Conservation (phyloP, 768 basidiomycete species). For the Austroboletus festivus region DNA sequence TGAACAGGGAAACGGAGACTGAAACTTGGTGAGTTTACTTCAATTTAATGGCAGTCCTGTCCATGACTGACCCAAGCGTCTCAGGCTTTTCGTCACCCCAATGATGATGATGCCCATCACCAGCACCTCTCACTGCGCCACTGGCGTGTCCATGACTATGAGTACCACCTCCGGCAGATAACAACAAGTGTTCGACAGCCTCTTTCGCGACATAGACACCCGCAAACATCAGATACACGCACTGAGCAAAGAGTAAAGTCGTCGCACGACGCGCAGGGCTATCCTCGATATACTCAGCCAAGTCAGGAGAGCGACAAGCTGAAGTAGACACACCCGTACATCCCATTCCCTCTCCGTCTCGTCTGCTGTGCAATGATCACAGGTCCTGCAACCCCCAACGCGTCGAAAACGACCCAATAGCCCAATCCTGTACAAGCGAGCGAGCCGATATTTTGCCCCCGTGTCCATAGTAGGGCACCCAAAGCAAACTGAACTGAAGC, state of each 20-base stretch:
- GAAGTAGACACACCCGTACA: slow-evolving; percentile 62
- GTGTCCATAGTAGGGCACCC: slow-evolving; percentile 81
- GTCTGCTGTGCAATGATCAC: slow-evolving; percentile 37
- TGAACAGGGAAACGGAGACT: slow-evolving; percentile 69
- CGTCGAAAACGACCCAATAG: slow-evolving; percentile 95
- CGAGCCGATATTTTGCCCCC: slow-evolving; percentile 85
- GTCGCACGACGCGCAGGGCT: slow-evolving; percentile 70
- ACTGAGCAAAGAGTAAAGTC: slow-evolving; percentile 80
- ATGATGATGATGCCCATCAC: slow-evolving; percentile 59
- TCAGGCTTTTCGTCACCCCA: slow-evolving; percentile 54
- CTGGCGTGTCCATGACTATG: slow-evolving; percentile 59
- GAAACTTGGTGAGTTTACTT: background rate
- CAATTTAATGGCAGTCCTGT: too few relatives aligned
- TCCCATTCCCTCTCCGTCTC: slow-evolving; percentile 28
- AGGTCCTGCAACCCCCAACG: slow-evolving; percentile 66
- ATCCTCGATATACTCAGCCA: background rate
- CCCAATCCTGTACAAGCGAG: slow-evolving; percentile 87
- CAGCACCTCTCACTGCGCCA: slow-evolving; percentile 37
- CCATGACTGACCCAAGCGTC: slow-evolving; percentile 38
- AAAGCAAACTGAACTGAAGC: slow-evolving; percentile 53
- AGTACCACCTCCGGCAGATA: slow-evolving; percentile 80
- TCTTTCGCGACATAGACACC: slow-evolving; percentile 97
- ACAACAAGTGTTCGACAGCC: slow-evolving; percentile 86
- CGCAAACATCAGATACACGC: slow-evolving; percentile 91
- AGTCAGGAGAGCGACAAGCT: slow-evolving; percentile 19